phyloP scores from a whole-genome alignment of 2,329 filamentous ascomycete species.

The Colletotrichum cordylinicola region DNA sequence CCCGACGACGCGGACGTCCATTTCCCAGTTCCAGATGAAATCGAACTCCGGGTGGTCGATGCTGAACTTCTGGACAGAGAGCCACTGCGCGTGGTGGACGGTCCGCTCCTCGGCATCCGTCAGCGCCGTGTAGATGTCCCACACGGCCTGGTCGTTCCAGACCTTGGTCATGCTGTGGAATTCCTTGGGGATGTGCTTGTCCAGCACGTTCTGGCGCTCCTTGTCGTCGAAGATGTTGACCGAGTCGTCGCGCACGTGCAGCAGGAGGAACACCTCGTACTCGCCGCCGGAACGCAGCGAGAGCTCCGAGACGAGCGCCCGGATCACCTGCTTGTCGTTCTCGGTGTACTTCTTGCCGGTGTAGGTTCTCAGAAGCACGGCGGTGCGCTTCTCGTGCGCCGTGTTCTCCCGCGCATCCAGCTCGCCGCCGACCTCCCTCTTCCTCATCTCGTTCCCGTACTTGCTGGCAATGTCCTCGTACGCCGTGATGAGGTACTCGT shows the following conservation, averaged over 20 bases:
- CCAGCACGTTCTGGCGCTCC: conserved; percentile 64
- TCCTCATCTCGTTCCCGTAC: background rate
- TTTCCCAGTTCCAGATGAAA: conserved; percentile 88
- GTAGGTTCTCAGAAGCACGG: conserved; percentile 78
- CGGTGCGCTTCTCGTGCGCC: conserved; percentile 57
- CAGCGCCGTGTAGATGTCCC: conserved; percentile 77
- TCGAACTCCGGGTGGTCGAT: conserved; percentile 81
- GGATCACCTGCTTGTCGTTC: conserved; percentile 80
- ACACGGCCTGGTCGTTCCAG: conserved; percentile 78
- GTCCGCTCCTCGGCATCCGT: conserved; percentile 62
- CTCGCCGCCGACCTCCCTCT: background rate
- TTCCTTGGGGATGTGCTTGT: conserved; percentile 70
- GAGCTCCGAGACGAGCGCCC: conserved; percentile 80
- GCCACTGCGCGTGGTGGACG: conserved; percentile 70
- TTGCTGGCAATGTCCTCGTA: conserved; percentile 31
- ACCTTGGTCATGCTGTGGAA: conserved; percentile 74
- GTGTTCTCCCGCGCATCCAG: background rate
- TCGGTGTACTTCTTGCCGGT: conserved; percentile 77
- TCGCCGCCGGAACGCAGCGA: conserved; percentile 79
- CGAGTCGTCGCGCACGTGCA: conserved; percentile 74
- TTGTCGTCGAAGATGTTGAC: conserved; percentile 64
- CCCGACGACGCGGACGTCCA: conserved; percentile 79
- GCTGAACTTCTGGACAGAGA: conserved; percentile 78
- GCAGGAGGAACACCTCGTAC: conserved; percentile 80
- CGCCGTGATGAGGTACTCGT: conserved; percentile 45